Conservation (phyloP, 192 early-diverging fungal species). For the Backusella liffmaniae region DNA sequence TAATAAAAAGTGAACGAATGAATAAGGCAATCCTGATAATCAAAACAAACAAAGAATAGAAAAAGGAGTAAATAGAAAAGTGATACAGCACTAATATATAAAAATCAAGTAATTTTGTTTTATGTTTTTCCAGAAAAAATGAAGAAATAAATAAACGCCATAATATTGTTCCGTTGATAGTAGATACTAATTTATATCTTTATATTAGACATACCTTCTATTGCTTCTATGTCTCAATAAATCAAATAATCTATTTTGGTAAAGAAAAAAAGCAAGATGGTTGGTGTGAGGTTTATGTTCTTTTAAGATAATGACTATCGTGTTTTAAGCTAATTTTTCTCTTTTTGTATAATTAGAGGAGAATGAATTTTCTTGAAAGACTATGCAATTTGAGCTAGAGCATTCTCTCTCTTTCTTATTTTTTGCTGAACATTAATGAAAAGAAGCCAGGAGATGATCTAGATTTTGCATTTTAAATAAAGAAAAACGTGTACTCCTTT, state of each 20-base stretch:
- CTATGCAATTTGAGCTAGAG: background rate
- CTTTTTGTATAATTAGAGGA: background rate
- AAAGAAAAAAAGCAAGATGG: background rate
- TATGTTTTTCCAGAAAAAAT: background rate
- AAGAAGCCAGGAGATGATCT: background rate
- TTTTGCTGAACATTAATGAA: background rate
- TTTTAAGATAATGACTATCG: background rate
- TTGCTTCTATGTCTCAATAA: background rate
- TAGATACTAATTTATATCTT: background rate
- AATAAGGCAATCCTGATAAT: background rate
- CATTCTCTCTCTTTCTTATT: background rate
- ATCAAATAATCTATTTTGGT: background rate
- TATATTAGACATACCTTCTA: background rate
- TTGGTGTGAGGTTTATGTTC: background rate
- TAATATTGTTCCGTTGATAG: background rate
- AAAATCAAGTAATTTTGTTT: background rate
- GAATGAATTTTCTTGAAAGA: background rate
- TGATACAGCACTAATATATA: background rate
- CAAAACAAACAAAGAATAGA: background rate
- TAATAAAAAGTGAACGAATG: background rate
- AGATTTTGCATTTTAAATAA: background rate
- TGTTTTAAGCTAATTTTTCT: background rate
- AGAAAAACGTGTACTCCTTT: background rate
- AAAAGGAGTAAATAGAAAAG: background rate
- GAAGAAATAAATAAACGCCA: background rate